Conservation (phyloP, 306 rosid genomes). For the Begonia peltatifolia region DNA sequence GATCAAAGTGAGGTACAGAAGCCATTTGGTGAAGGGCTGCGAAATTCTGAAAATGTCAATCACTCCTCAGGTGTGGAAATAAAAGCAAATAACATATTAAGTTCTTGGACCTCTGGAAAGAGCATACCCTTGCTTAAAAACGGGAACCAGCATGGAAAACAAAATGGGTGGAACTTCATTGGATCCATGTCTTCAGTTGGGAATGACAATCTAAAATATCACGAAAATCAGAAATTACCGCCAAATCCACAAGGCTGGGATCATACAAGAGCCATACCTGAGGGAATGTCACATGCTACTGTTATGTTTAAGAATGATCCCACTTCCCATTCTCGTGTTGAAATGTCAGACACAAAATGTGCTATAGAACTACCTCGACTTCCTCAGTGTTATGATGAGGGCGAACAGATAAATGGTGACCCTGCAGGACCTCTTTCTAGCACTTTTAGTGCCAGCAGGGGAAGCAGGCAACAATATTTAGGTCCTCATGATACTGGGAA, state of each 20-base stretch:
- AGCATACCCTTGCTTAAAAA: slow-evolving; percentile 17
- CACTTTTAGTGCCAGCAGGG: slow-evolving; percentile 40
- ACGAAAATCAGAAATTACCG: slow-evolving; percentile 29
- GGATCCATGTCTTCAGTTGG: slow-evolving; percentile 35
- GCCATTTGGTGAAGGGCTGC: slow-evolving; percentile 39
- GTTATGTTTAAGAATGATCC: slow-evolving; percentile 33
- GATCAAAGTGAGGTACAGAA: slow-evolving; percentile 45
- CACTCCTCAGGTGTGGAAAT: slow-evolving; percentile 37
- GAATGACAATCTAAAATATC: slow-evolving; percentile 30
- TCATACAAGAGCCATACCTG: slow-evolving; percentile 35
- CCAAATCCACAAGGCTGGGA: slow-evolving; percentile 24
- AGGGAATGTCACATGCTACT: slow-evolving; percentile 31
- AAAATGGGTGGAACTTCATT: slow-evolving; percentile 67
- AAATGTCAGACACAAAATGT: slow-evolving; percentile 27
- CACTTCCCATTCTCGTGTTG: slow-evolving; percentile 30
- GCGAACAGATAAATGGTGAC: slow-evolving; percentile 31
- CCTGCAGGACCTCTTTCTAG: slow-evolving; percentile 33
- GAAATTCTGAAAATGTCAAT: slow-evolving; percentile 31
- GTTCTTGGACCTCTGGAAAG: slow-evolving; percentile 56
- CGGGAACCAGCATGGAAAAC: slow-evolving; percentile 35
- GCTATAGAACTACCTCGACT: slow-evolving; percentile 25
- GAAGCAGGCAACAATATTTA: slow-evolving; percentile 42
- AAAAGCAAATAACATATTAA: slow-evolving; percentile 36
- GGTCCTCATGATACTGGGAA: slow-evolving; percentile 42
- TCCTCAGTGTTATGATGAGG: slow-evolving; percentile 21